Evolutionary conservation across 2,329 filamentous ascomycete genomes (phyloP), one percentile per base, ranked within the genome.

Genomic region (Trichoderma sp.): DNA sequence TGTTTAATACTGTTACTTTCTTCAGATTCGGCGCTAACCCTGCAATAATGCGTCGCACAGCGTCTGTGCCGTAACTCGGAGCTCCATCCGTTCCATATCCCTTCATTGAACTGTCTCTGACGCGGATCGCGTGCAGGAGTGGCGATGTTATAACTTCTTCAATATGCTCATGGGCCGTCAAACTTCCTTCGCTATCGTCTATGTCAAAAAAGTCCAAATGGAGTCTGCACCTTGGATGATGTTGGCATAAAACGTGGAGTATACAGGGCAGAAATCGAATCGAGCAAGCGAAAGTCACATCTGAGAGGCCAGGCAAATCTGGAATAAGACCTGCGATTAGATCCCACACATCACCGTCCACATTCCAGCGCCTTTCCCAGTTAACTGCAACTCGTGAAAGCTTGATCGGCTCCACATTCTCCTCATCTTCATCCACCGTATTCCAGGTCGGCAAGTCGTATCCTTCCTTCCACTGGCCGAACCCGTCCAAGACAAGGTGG

Each of bases 1-100:
- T 35, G 33, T 56, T 56, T 35, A 56, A 16, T 56, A 56, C 53
- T 11, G 29, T 29, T n/a, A 56, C 53, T 56, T 35, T 56, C 53
- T 56, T 56, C 53, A 56, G 33, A 56, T 56, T 56, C 16, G 53
- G 53, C 29, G 53, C 53, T 11, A 56, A 10, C 29, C 53, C 53
- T 19, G 53, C 53, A 56, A 56, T 56, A 5, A 56, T 56, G n/a
- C 53, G 29, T 56, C 53, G 53, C 53, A 56, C 53, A 24, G 53
- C 53, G 53, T 56, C 53, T 29, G 7, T 19, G 53, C 29, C 53
- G 29, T 56, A 56, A 11, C 16, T 56, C 29, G 53, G 53, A 56
- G 53, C 21, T 19, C 53, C 53, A 56, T 56, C 19, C 53, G 29
- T 19, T 29, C 53, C 53, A 56, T 56, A 56, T 33, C 53, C 53